Conservation (phyloP, 305 asterid species). For the Coffea humblotiana region DNA sequence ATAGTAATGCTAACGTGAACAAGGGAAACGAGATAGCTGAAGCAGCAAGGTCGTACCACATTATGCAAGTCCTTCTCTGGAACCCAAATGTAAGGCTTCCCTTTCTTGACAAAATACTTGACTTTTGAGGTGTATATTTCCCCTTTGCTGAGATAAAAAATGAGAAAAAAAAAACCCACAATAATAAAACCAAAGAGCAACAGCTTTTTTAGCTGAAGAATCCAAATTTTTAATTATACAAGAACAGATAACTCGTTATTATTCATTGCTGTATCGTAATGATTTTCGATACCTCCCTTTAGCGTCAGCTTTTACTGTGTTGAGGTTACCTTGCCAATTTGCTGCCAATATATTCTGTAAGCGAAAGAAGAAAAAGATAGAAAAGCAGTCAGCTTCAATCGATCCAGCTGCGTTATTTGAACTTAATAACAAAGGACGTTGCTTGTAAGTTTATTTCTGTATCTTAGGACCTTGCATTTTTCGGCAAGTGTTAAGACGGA, state of each 20-base stretch:
- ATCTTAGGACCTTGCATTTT: slow-evolving; percentile 64
- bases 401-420: too few species aligned
- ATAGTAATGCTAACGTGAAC: not conserved
- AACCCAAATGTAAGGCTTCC: slow-evolving; percentile 77
- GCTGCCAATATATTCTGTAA: slow-evolving; percentile 74
- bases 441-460: too few species aligned
- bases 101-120: slow-evolving; percentile 70
- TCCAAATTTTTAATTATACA: not conserved
- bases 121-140: slow-evolving; percentile 80
- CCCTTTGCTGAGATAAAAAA: slow-evolving; percentile 52
- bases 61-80: slow-evolving; percentile 80
- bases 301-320: slow-evolving; percentile 81
- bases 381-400: not conserved
- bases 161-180: not conserved
- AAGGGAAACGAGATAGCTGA: not conserved
- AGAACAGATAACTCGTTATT: not conserved
- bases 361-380: not conserved
- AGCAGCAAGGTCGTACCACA: slow-evolving; percentile 49
- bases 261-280: not conserved
- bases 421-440: too few species aligned
- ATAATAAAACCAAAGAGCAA: not conserved
- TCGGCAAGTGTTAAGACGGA: slow-evolving; percentile 57
- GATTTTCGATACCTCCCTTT: slow-evolving; percentile 54
- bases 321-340: slow-evolving; percentile 80
- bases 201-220: not conserved